Evolutionary conservation across 345 rosid genomes (phyloP).

Genomic region (thale cress (Arabidopsis thaliana)): DNA sequence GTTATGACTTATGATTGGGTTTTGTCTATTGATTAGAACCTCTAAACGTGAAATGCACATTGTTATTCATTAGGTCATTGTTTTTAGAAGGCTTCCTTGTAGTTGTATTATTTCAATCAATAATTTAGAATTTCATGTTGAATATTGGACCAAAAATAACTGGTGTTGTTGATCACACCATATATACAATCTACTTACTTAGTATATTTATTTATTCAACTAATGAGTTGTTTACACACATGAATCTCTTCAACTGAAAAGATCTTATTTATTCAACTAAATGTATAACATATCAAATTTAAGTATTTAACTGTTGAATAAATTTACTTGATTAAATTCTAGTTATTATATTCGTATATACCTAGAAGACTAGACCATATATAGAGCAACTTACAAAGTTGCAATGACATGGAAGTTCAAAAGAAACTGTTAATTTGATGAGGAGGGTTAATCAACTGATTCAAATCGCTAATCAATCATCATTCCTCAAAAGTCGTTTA

Average conservation of each 20-base stretch:
- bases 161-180: not conserved
- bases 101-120: not conserved
- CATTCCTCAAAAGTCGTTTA: slow-evolving; percentile 14
- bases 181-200: not conserved
- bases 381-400: no score
- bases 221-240: not conserved
- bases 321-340: no score
- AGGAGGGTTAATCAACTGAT: not conserved
- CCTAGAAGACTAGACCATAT: no score
- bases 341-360: no score
- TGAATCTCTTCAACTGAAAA: no score
- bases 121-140: not conserved
- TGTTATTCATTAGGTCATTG: slow-evolving; percentile 24
- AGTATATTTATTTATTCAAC: not conserved
- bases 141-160: not conserved
- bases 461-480: not conserved
- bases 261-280: no score
- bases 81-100: not conserved
- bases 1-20: slow-evolving; percentile 28
- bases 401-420: not conserved
- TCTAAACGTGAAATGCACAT: slow-evolving; percentile 40
- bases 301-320: no score
- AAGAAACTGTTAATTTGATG: slow-evolving; percentile 4
- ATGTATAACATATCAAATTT: not conserved
- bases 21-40: slow-evolving; percentile 32